A percentile compares a stretch with the other conserved stretches of the same genome.
Evolutionary conservation across 192 early-diverging fungal genomes (phyloP).

Genomic region (Spizellomyces sp.): DNA sequence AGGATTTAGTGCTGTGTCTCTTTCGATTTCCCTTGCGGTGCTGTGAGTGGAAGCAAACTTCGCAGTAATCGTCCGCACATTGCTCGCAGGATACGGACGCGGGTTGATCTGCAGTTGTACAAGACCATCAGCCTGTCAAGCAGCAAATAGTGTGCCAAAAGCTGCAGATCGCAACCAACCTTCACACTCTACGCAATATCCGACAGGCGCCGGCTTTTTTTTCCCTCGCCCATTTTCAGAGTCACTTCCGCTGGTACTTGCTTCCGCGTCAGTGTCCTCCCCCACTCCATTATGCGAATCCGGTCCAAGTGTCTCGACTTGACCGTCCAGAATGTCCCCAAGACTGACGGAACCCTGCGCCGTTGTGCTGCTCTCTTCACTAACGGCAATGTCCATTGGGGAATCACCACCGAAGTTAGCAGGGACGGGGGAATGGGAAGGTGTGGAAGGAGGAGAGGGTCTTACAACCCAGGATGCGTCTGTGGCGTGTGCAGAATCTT

Average conservation of each 20-base stretch:
- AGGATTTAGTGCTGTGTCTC: conserved; percentile 38
- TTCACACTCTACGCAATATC: conserved; percentile 88
- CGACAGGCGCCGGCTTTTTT: conserved; percentile 54
- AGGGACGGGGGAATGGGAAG: not conserved
- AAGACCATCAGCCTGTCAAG: too few species aligned
- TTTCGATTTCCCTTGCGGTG: conserved; percentile 53
- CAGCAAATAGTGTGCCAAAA: too few species aligned
- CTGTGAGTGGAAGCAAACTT: conserved; percentile 75
- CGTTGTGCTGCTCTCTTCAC: not conserved
- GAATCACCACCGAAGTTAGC: not conserved
- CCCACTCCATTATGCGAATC: conserved; percentile 35
- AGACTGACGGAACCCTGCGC: conserved; percentile 4
- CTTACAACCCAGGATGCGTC: conserved; percentile 8
- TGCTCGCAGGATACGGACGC: conserved; percentile 73
- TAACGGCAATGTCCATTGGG: conserved; percentile 1
- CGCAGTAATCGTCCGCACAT: conserved; percentile 86
- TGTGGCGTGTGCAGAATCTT: conserved; percentile 1
- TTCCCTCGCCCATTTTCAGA: not conserved
- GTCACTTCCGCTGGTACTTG: conserved; percentile 17
- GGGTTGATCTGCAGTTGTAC: conserved; percentile 48
- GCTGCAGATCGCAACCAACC: conserved; percentile 10
- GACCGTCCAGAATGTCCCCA: conserved; percentile 31
- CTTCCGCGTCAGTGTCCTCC: conserved; percentile 39
- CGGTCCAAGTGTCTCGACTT: conserved; percentile 39
- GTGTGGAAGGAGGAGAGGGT: conserved; percentile 6